Percentiles rank a stretch among this genome's conserved stretches.
Conservation (phyloP, 768 basidiomycete species). For the Tylopilus sp. region DNA sequence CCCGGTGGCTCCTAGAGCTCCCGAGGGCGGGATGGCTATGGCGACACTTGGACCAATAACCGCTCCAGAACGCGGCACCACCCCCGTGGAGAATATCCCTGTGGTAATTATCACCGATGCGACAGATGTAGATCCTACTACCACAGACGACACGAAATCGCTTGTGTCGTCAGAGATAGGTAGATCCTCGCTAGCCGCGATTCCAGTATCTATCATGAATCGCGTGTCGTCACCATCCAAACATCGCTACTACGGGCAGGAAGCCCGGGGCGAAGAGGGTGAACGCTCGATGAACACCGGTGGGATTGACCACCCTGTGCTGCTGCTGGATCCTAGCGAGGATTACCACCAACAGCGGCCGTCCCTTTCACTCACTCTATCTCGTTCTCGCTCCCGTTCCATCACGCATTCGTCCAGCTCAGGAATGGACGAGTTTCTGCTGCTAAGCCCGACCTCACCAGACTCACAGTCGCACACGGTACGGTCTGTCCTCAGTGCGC, state of each 20-base stretch:
- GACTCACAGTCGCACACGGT: slow-evolving; percentile 1
- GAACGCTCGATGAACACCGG: neutral
- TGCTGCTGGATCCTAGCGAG: slow-evolving; percentile 6
- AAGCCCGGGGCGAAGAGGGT: neutral
- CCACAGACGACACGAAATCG: slow-evolving; percentile 3
- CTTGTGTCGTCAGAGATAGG: slow-evolving; percentile 5
- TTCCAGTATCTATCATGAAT: slow-evolving; percentile 16
- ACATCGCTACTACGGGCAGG: slow-evolving; percentile 20
- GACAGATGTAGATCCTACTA: neutral
- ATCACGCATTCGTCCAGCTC: slow-evolving; percentile 11
- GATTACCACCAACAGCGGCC: slow-evolving; percentile 4
- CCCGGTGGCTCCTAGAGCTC: neutral
- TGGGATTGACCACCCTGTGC: neutral
- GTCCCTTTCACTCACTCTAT: slow-evolving; percentile 13
- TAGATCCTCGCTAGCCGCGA: neutral
- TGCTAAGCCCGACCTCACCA: slow-evolving; percentile 10
- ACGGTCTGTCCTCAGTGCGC: slow-evolving; percentile 3
- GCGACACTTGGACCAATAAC: neutral
- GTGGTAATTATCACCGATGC: slow-evolving; percentile 20
- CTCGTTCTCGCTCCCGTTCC: slow-evolving; percentile 12
- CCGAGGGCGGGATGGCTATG: neutral
- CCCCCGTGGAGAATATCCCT: slow-evolving; percentile 10
- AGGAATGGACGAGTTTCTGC: slow-evolving; percentile 23
- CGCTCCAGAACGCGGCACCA: neutral
- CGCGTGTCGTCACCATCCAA: slow-evolving; percentile 18